A percentile compares a stretch with the other conserved stretches of the same genome.
These are phyloP conservation scores for Corynascus novoguineensis DNA, from an alignment of 495 filamentous ascomycete genomes.

Conservation along the genomic window DNA sequence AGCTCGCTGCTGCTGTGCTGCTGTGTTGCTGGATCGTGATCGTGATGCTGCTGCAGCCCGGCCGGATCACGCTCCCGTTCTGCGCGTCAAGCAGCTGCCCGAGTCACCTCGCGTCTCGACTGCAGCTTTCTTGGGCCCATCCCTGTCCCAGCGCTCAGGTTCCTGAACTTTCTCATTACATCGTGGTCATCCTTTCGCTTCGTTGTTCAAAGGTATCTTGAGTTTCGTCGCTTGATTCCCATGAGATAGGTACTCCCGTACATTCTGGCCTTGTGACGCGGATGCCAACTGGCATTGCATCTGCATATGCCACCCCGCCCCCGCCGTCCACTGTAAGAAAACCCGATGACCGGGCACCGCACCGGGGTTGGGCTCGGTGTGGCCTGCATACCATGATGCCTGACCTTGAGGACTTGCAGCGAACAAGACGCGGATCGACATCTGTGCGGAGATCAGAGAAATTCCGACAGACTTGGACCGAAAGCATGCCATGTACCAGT, in stretches of 20 bases:
- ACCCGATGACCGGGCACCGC: neutral
- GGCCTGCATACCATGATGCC: neutral
- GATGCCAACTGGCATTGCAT: neutral
- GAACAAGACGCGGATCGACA: neutral
- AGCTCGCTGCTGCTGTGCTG: neutral
- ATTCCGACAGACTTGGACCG: too few species aligned
- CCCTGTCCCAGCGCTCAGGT: neutral
- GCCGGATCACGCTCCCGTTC: neutral
- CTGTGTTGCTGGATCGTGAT: neutral
- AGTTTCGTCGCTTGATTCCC: neutral
- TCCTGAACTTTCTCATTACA: too few species aligned
- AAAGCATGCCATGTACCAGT: too few species aligned
- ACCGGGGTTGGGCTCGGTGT: slow-evolving; percentile 3
- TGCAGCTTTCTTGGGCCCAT: neutral
- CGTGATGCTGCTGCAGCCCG: neutral
- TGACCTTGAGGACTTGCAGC: neutral
- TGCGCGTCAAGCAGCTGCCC: neutral
- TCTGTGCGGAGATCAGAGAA: too few species aligned
- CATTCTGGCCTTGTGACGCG: neutral
- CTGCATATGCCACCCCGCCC: neutral
- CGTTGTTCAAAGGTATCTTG: too few species aligned
- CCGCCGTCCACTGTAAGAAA: neutral
- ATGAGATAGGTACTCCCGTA: neutral
- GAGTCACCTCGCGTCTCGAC: neutral
- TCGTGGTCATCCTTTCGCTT: too few species aligned